Base-by-base conservation (phyloP, 768 basidiomycete genomes). In the Lentinula sp. region DNA sequence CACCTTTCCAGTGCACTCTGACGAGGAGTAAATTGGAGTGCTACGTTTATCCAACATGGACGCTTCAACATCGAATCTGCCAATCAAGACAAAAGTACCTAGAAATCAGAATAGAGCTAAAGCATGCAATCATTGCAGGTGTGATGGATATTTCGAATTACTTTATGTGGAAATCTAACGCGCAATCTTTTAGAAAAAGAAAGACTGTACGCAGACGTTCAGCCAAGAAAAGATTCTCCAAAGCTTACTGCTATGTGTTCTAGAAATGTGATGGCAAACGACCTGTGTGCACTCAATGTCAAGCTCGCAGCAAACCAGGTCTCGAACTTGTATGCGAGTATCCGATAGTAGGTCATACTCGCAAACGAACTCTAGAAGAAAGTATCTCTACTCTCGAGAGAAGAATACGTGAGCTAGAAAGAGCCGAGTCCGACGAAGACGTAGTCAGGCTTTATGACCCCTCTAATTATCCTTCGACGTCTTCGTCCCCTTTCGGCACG, bases 181-280 rank as follows among this genome's bases (percentile, higher is more conserved):
- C 40, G 28, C 31, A 6, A 39, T 35, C 37, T 18, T 59, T 32
- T 10, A 59, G 57, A 37, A 48, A 42, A 18, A 48, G 57, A 23
- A 59, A 59, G 46, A 59, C 49, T 0, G 57, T 49, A 49, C 18
- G 57, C 40, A 80, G 32, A 66, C 73, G 1, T 70, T 70, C 54
- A n/a, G 18, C 7, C 10, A n/a, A 11, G n/a, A 23, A 9, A 4
- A 48, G 5, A n/a, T 9, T 48, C 46, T 23, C 7, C 21, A 18
- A 32, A 5, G 3, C 32, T 51, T 16, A 51, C 28, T 31, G 39
- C 13, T 21, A 9, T 16, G 39, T 28, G 18, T 18, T 45, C 8
- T 42, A 80, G 79, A 71, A 71, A 62, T 80, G 79, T 46, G 79
- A 80, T 62, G 76, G 78, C 3, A 58, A 54, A 6, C 70, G 73